These are phyloP conservation scores for Alternaria consortialis DNA, from an alignment of 2,329 filamentous ascomycete species.

Conservation along the genomic window DNA sequence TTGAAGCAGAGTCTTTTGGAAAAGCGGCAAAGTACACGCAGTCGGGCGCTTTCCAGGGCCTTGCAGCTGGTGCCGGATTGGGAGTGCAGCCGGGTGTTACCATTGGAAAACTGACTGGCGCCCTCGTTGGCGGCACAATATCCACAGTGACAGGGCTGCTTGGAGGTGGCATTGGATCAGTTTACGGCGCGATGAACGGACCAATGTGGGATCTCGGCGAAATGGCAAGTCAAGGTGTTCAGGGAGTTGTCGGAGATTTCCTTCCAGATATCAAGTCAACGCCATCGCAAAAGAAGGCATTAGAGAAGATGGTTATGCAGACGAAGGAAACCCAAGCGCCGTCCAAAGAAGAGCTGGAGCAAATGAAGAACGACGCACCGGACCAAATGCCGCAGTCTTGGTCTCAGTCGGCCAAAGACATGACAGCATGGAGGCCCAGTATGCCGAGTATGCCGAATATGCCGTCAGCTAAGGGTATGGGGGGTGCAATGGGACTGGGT, in stretches of 20 bases:
- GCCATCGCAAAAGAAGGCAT: conserved; percentile 45
- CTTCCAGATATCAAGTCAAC: conserved; percentile 49
- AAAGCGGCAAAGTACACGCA: conserved; percentile 54
- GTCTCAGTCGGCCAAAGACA: conserved; percentile 44
- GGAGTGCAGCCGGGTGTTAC: conserved; percentile 49
- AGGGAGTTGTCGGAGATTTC: conserved; percentile 43
- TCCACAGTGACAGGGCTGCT: conserved; percentile 47
- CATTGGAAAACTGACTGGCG: conserved; percentile 47
- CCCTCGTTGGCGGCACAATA: conserved; percentile 46
- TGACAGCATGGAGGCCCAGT: conserved; percentile 43
- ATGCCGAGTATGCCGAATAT: conserved; percentile 42
- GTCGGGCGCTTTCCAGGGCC: conserved; percentile 52
- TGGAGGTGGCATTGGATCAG: conserved; percentile 48
- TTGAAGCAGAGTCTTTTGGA: conserved; percentile 53
- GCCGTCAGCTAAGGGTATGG: conserved; percentile 32
- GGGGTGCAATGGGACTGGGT: conserved; percentile 36
- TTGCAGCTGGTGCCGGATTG: conserved; percentile 51
- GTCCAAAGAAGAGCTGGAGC: conserved; percentile 43
- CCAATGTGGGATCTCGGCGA: conserved; percentile 49
- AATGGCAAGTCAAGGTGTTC: conserved; percentile 48
- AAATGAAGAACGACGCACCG: conserved; percentile 46
- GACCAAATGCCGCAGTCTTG: conserved; percentile 46
- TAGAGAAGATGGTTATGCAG: conserved; percentile 52
- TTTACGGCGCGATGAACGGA: conserved; percentile 48
- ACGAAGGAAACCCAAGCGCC: conserved; percentile 46